Evolutionary conservation across 257 asterid species (phyloP).

Genomic region (Przewalskia tangutica): DNA sequence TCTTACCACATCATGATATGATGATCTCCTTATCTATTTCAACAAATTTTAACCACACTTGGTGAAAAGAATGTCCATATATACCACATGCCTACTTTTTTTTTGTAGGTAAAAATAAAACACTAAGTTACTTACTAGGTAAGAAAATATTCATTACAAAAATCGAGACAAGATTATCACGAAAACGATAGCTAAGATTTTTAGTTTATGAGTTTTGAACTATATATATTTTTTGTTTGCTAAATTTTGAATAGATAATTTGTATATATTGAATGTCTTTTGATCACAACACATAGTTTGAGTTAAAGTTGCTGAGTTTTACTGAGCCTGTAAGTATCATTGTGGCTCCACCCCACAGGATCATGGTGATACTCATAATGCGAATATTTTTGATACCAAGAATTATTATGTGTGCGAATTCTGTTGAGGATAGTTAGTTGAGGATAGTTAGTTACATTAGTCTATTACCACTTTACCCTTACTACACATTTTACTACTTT

Average conservation of each 20-base stretch:
- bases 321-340: not conserved
- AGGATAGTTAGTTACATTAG: no score
- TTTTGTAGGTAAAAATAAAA: not conserved
- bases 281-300: no score
- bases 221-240: no score
- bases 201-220: not conserved
- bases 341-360: not conserved
- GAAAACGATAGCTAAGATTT: not conserved
- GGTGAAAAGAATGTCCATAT: not conserved
- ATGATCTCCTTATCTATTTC: constrained; percentile 77
- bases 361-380: not conserved
- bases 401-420: not conserved
- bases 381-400: not conserved
- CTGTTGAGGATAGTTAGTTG: no score
- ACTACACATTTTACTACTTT: no score
- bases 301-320: not conserved
- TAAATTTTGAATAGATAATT: no score
- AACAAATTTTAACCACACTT: not conserved
- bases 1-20: constrained; percentile 95
- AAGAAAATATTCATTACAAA: not conserved
- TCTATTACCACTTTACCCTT: no score
- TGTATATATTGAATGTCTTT: no score
- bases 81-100: not conserved
- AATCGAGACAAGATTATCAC: not conserved
- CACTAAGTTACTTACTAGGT: not conserved